Evolutionary conservation across 2,329 filamentous ascomycete genomes (phyloP).

Genomic region (Biscogniauxia marginata): DNA sequence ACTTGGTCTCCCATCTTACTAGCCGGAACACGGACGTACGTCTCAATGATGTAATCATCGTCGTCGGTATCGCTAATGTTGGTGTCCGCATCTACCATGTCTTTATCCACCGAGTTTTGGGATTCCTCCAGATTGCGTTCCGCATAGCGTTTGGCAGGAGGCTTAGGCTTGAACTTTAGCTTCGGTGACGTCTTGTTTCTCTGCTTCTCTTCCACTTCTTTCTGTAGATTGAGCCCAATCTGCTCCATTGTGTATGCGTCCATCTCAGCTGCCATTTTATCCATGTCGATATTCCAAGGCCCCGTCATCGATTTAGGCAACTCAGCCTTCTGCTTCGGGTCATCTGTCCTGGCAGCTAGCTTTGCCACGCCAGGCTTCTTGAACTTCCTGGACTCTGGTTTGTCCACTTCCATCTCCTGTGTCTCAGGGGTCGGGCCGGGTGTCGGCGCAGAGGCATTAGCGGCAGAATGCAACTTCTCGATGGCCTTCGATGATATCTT

Average conservation of each 20-base stretch:
- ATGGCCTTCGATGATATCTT: conserved; percentile 24
- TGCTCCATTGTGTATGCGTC: conserved; percentile 54
- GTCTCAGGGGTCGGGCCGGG: conserved; percentile 4
- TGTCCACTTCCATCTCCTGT: conserved; percentile 25
- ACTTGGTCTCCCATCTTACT: conserved; percentile 48
- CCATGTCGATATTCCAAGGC: conserved; percentile 39
- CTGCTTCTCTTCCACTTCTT: conserved; percentile 42
- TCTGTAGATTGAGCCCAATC: conserved; percentile 53
- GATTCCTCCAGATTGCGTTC: conserved; percentile 52
- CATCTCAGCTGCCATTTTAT: conserved; percentile 32
- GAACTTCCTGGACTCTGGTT: conserved; percentile 26
- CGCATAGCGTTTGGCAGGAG: conserved; percentile 52
- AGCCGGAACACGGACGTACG: conserved; percentile 61
- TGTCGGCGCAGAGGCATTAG: conserved; percentile 8
- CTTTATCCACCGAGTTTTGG: conserved; percentile 22
- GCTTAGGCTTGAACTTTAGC: conserved; percentile 55
- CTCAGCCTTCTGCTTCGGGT: conserved; percentile 23
- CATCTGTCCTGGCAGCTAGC: conserved; percentile 16
- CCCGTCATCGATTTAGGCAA: conserved; percentile 30
- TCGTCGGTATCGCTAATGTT: conserved; percentile 47
- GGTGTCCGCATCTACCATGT: conserved; percentile 30
- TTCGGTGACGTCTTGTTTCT: conserved; percentile 25
- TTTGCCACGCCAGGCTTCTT: conserved; percentile 37
- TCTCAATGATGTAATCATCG: conserved; percentile 62
- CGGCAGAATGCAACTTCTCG: conserved; percentile 21